phyloP scores from a whole-genome alignment of 148 eudicot species.

The Gaultheria prostrata region DNA sequence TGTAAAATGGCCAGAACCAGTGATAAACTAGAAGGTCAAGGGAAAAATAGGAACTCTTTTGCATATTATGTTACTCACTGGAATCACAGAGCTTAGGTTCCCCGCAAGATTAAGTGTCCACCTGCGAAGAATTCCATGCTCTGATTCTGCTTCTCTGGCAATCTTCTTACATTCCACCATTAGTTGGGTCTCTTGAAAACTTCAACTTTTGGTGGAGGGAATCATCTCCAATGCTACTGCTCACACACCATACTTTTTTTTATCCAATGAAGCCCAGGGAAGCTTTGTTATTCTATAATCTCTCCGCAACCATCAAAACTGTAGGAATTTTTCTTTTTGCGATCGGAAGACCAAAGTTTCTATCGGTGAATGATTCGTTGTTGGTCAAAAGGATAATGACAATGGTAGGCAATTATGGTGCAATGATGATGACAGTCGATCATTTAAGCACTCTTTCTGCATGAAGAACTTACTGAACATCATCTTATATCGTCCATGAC shows the following conservation, averaged over 20 bases:
- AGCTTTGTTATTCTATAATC: not conserved
- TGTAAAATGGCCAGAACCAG: not conserved
- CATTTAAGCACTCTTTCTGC: not conserved
- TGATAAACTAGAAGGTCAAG: not conserved
- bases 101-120: not conserved
- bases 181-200: not conserved
- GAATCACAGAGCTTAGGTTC: not conserved
- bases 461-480: not conserved
- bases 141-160: not conserved
- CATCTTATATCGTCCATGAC: not conserved
- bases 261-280: not conserved
- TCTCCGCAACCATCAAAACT: not conserved
- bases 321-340: not conserved
- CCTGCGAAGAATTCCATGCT: not conserved
- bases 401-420: not conserved
- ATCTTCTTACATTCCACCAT: not conserved
- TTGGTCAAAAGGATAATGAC: not conserved
- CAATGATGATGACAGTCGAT: not conserved
- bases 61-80: not conserved
- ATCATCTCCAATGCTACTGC: not conserved
- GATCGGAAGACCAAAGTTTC: not conserved
- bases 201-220: not conserved
- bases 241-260: not conserved
- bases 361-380: not conserved
- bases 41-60: not conserved